These are phyloP conservation scores for Achaetomiella virescens DNA, from an alignment of 495 filamentous ascomycete genomes.

Conservation along the genomic window DNA sequence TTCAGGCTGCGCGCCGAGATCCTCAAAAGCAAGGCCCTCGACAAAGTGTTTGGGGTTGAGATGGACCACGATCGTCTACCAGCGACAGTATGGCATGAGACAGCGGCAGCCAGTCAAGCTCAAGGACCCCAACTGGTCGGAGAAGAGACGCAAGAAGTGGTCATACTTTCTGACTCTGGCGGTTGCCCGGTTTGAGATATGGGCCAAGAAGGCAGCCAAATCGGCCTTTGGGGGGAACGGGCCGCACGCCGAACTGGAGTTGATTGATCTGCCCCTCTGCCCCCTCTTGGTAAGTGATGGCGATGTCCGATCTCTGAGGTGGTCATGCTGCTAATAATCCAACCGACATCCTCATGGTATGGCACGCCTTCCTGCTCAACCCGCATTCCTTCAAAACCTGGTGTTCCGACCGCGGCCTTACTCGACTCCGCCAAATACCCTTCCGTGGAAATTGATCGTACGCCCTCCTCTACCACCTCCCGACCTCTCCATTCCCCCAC, in stretches of 20 bases:
- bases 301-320: background rate
- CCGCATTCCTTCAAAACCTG: constrained; percentile 46
- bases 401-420: background rate
- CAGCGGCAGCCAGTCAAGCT: background rate
- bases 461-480: background rate
- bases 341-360: constrained; percentile 68
- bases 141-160: background rate
- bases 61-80: background rate
- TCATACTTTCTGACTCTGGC: background rate
- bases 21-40: constrained; percentile 9
- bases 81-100: background rate
- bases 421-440: background rate
- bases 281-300: background rate
- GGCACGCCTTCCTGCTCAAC: constrained; percentile 70
- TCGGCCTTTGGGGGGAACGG: background rate
- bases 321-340: background rate
- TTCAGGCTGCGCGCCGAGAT: constrained; percentile 18
- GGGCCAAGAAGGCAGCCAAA: background rate
- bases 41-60: constrained; percentile 10
- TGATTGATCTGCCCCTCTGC: background rate
- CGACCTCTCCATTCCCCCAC: too few species aligned
- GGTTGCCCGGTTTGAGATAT: background rate
- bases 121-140: constrained; percentile 5
- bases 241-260: background rate
- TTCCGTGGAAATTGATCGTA: background rate